A percentile compares a stretch with the other conserved stretches of the same genome.
These are phyloP conservation scores for Fusarium nodosum DNA, from an alignment of 2,329 filamentous ascomycete species.

Conservation along the genomic window DNA sequence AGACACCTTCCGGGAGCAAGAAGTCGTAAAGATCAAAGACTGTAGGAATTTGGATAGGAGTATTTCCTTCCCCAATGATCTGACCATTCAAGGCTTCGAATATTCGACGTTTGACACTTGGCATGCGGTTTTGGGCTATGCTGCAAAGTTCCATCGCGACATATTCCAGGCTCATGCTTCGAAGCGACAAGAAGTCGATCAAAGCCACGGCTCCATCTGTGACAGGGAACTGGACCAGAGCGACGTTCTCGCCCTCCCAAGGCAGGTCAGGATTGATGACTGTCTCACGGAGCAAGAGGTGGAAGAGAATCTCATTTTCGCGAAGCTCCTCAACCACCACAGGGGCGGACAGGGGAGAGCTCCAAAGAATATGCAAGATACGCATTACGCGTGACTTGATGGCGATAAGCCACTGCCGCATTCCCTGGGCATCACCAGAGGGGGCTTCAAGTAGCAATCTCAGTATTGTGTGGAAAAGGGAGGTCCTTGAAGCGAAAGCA, in stretches of 20 bases:
- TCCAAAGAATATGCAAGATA: slow-evolving; percentile 86
- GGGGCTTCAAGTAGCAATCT: slow-evolving; percentile 78
- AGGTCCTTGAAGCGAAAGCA: slow-evolving; percentile 77
- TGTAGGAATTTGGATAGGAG: slow-evolving; percentile 76
- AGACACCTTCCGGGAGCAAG: slow-evolving; percentile 68
- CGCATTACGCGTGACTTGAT: slow-evolving; percentile 78
- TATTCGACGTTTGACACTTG: slow-evolving; percentile 76
- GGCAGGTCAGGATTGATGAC: slow-evolving; percentile 76
- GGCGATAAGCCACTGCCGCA: slow-evolving; percentile 77
- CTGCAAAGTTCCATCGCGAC: slow-evolving; percentile 86
- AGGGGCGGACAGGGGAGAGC: slow-evolving; percentile 80
- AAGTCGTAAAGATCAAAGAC: slow-evolving; percentile 97
- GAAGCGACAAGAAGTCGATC: slow-evolving; percentile 81
- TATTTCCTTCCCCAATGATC: slow-evolving; percentile 74
- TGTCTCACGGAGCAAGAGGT: slow-evolving; percentile 78
- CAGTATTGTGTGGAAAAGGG: slow-evolving; percentile 87
- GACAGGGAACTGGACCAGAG: slow-evolving; percentile 75
- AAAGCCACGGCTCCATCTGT: slow-evolving; percentile 77
- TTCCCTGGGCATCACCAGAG: slow-evolving; percentile 70
- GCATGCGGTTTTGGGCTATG: slow-evolving; percentile 77
- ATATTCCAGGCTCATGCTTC: slow-evolving; percentile 86
- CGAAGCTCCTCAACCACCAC: slow-evolving; percentile 85
- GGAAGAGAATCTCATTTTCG: slow-evolving; percentile 82
- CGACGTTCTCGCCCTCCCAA: slow-evolving; percentile 79
- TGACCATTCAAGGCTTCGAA: slow-evolving; percentile 83